phyloP scores from a whole-genome alignment of 2,329 filamentous ascomycete genomes.

The Didymella lethalis region DNA sequence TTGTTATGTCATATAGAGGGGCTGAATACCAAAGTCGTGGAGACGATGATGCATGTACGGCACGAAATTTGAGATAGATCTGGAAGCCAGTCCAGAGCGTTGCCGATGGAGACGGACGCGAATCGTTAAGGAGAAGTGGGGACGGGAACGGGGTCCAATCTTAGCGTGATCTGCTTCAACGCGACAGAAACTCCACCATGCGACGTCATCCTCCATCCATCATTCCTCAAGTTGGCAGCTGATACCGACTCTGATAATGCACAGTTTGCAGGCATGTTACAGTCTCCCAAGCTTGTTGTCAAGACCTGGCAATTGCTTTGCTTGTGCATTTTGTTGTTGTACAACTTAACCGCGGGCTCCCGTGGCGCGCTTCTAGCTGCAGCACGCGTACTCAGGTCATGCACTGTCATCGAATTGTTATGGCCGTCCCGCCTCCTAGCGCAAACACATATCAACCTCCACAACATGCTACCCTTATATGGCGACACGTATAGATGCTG shows the following conservation, averaged over 20 bases:
- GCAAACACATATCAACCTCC: conserved; percentile 7
- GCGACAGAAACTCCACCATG: conserved; percentile 8
- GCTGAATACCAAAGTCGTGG: background rate
- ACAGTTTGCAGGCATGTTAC: background rate
- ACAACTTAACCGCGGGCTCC: conserved; percentile 6
- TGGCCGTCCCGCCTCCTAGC: conserved; percentile 16
- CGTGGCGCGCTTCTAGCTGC: conserved; percentile 19
- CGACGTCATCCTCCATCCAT: conserved; percentile 14
- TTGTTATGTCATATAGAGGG: background rate
- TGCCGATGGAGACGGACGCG: background rate
- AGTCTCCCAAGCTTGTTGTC: background rate
- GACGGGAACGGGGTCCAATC: conserved; percentile 8
- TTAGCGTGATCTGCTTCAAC: conserved; percentile 11
- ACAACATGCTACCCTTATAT: conserved; percentile 15
- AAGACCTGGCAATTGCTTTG: background rate
- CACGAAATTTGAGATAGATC: no score
- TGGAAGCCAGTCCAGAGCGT: background rate
- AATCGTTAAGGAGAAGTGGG: conserved; percentile 1
- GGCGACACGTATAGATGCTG: conserved; percentile 21
- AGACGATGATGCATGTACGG: background rate
- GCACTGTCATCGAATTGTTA: conserved; percentile 16
- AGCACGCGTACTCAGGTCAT: conserved; percentile 17
- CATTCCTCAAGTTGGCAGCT: conserved; percentile 15
- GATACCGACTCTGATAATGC: background rate
- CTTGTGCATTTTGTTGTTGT: background rate